These are phyloP conservation scores for Moesziomyces parantarcticus DNA, from an alignment of 1,284 basidiomycete species.

Conservation along the genomic window DNA sequence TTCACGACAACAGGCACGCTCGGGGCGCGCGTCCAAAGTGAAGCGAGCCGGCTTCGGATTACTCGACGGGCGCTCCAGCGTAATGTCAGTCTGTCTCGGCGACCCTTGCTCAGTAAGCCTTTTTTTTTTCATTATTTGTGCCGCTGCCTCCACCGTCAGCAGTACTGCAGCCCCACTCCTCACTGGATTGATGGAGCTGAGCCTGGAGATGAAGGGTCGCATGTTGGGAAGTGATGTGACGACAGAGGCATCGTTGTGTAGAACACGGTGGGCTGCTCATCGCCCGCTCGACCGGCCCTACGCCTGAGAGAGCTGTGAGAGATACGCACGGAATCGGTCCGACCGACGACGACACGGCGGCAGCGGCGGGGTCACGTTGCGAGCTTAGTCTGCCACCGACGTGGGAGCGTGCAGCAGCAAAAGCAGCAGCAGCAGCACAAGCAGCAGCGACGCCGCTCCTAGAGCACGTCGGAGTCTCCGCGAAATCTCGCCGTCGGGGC, in stretches of 20 bases:
- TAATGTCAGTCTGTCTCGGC: not conserved
- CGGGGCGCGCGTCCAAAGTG: no score
- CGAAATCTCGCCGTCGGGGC: not conserved
- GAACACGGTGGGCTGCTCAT: no score
- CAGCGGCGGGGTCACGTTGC: not conserved
- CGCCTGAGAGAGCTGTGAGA: not conserved
- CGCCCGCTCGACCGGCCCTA: no score
- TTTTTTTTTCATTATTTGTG: not conserved
- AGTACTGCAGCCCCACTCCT: no score
- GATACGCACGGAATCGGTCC: not conserved
- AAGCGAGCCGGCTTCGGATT: no score
- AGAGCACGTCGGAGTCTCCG: not conserved
- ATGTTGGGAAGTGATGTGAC: not conserved
- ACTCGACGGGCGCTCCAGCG: no score
- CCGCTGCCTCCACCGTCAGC: no score
- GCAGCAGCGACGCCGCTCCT: no score
- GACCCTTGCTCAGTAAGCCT: constrained; percentile 1
- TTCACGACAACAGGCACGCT: no score
- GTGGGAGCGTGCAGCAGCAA: not conserved
- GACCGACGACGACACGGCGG: not conserved
- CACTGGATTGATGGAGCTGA: no score
- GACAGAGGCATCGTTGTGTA: no score
- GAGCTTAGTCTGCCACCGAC: no score
- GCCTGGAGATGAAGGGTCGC: not conserved
- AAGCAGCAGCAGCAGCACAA: not conserved